Conservation (phyloP, 108 stramenopile species). For the Fistulifera pelliculosa region DNA sequence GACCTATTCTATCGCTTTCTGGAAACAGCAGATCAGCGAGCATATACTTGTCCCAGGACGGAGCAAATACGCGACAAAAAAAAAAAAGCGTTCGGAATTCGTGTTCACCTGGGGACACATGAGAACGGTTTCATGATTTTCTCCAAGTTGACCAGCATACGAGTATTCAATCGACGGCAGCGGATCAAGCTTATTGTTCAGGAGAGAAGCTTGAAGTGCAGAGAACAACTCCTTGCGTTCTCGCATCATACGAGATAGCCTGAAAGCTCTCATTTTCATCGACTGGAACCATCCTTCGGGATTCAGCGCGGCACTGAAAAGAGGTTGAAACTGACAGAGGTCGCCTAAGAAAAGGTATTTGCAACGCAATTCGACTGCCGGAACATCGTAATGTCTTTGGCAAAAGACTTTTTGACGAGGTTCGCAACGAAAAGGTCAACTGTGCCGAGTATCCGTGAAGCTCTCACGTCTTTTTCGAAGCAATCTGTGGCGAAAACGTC, state of each 20-base stretch:
- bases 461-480: slow-evolving; percentile 18
- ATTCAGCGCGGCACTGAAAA: slow-evolving; percentile 12
- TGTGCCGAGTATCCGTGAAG: slow-evolving; percentile 24
- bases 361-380: slow-evolving; percentile 17
- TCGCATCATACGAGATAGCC: slow-evolving; percentile 3
- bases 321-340: slow-evolving; percentile 18
- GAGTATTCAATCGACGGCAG: background rate
- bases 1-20: slow-evolving; percentile 6
- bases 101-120: background rate
- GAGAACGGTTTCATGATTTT: background rate
- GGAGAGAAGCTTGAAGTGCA: background rate
- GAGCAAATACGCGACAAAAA: background rate
- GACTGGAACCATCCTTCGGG: slow-evolving; percentile 24
- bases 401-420: slow-evolving; percentile 4
- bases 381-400: background rate
- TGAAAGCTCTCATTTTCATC: slow-evolving; percentile 9
- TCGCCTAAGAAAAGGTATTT: slow-evolving; percentile 19
- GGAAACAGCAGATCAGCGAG: slow-evolving; percentile 2
- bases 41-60: slow-evolving; percentile 5
- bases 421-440: slow-evolving; percentile 25
- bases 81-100: background rate
- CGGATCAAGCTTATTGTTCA: background rate
- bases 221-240: background rate
- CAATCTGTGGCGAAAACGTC: slow-evolving; percentile 49
- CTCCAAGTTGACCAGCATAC: background rate